Conservation (phyloP, 1,284 basidiomycete genomes). For the Trichosporon inkin region DNA sequence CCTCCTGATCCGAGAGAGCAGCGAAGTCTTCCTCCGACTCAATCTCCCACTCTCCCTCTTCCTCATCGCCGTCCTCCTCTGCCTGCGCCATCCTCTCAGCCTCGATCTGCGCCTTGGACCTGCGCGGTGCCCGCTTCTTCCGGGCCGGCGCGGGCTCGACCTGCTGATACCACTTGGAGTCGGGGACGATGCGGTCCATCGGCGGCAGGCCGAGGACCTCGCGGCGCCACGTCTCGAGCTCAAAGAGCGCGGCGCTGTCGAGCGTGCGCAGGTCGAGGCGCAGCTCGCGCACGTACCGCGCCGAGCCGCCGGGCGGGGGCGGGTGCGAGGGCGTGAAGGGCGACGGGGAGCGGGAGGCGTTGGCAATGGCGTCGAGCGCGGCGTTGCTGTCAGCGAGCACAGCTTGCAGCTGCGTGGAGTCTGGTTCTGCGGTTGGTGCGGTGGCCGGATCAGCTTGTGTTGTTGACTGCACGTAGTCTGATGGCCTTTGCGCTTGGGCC, state of each 20-base stretch:
- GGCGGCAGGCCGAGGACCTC: conserved; percentile 29
- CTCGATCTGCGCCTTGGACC: neutral
- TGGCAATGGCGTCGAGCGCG: neutral
- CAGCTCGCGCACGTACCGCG: conserved; percentile 35
- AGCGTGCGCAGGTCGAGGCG: conserved; percentile 40
- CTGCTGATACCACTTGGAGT: conserved; percentile 23
- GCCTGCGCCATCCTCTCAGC: neutral
- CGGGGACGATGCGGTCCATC: conserved; percentile 27
- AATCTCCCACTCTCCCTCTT: neutral
- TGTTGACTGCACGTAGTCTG: neutral
- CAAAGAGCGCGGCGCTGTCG: conserved; percentile 38
- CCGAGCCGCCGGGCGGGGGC: conserved; percentile 31
- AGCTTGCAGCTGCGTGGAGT: neutral
- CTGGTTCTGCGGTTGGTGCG: neutral
- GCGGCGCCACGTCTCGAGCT: conserved; percentile 41
- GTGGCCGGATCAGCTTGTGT: neutral
- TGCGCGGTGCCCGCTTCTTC: conserved; percentile 4
- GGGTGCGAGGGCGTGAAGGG: conserved; percentile 20
- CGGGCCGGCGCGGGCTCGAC: neutral
- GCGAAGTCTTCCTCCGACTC: neutral
- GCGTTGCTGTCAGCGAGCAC: neutral
- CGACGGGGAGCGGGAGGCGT: conserved; percentile 10
- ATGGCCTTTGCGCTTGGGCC: neutral
- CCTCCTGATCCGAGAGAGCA: neutral
- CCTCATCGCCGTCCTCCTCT: neutral